Evolutionary conservation across 73 alveolate species (phyloP).

Genomic region (Paramecium sexaurelia): DNA sequence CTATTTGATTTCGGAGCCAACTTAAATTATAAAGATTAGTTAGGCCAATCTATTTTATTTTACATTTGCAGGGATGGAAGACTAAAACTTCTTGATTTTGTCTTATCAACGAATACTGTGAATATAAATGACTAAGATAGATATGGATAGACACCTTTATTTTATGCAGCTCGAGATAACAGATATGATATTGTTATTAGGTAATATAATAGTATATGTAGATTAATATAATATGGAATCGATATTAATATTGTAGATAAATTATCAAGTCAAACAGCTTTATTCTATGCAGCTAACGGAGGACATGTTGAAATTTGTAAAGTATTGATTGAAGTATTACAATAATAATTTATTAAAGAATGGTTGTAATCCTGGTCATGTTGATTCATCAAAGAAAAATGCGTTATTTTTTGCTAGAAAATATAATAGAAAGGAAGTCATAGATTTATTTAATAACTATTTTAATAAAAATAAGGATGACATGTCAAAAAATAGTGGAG

Average conservation of each 20-base stretch:
- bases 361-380: slow-evolving; percentile 83
- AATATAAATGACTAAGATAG: slow-evolving; percentile 56
- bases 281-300: slow-evolving; percentile 93
- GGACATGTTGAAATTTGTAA: slow-evolving; percentile 85
- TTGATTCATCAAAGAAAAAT: slow-evolving; percentile 79
- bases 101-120: not conserved
- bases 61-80: slow-evolving; percentile 65
- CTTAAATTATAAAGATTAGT: slow-evolving; percentile 49
- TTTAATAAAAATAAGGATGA: slow-evolving; percentile 53
- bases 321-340: slow-evolving; percentile 69
- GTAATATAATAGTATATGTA: not conserved
- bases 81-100: slow-evolving; percentile 35
- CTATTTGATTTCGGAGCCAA: slow-evolving; percentile 65
- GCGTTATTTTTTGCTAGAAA: slow-evolving; percentile 85
- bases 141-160: slow-evolving; percentile 80
- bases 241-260: slow-evolving; percentile 82
- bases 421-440: slow-evolving; percentile 73
- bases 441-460: slow-evolving; percentile 69
- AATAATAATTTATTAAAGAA: not conserved
- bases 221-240: slow-evolving; percentile 78
- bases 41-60: slow-evolving; percentile 59
- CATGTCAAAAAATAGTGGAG: slow-evolving; percentile 37
- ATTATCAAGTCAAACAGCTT: slow-evolving; percentile 86
- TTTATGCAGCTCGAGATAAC: slow-evolving; percentile 88
- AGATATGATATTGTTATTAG: slow-evolving; percentile 67